phyloP scores from a whole-genome alignment of 768 basidiomycete genomes.

The Agaricus subrufescens region DNA sequence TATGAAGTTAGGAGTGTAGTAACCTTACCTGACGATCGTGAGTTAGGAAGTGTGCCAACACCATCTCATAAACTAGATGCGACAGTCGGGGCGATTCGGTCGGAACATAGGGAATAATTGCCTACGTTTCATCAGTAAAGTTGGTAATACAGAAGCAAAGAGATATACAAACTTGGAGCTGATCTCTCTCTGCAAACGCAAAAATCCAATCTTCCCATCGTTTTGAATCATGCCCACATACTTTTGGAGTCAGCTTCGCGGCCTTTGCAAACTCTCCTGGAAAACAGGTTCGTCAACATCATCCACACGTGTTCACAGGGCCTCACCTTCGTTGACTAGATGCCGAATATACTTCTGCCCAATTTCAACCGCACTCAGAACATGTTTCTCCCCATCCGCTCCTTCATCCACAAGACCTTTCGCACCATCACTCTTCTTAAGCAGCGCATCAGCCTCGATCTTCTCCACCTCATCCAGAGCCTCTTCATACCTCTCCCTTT shows the following conservation, averaged over 20 bases:
- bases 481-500: constrained; percentile 81
- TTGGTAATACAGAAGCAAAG: not conserved
- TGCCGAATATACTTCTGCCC: constrained; percentile 85
- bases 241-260: constrained; percentile 77
- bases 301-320: not conserved
- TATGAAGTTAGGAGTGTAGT: not conserved
- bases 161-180: constrained; percentile 60
- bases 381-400: constrained; percentile 25
- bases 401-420: constrained; percentile 20
- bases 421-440: constrained; percentile 15
- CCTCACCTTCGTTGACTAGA: constrained; percentile 73
- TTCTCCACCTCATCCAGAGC: constrained; percentile 79
- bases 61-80: constrained; percentile 90
- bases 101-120: constrained; percentile 87
- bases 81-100: constrained; percentile 77
- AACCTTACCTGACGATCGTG: constrained; percentile 64
- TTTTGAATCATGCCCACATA: constrained; percentile 72
- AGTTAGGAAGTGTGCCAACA: constrained; percentile 79
- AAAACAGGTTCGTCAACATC: not conserved
- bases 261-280: constrained; percentile 66
- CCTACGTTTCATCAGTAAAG: constrained; percentile 31
- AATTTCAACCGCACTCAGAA: constrained; percentile 60
- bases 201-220: constrained; percentile 98
- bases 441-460: constrained; percentile 37
- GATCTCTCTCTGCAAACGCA: constrained; percentile 74